These are phyloP conservation scores for Tetrahymena borealis DNA, from an alignment of 73 alveolate genomes.

Conservation along the genomic window DNA sequence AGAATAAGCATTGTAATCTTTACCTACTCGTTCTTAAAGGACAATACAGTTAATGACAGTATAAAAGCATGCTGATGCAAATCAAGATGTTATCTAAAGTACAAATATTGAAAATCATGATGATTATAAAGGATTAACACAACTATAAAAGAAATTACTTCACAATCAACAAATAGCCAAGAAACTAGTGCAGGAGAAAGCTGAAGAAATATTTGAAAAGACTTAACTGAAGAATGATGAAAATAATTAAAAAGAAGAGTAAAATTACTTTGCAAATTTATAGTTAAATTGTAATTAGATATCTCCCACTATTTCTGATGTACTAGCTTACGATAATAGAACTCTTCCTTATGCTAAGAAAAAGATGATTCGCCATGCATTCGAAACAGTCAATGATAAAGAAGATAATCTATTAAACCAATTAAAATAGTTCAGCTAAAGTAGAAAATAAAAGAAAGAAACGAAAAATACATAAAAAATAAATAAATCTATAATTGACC, in stretches of 20 bases:
- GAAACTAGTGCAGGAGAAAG: neutral
- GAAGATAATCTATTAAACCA: conserved; percentile 1
- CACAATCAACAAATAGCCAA: neutral
- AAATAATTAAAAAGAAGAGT: neutral
- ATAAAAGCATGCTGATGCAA: neutral
- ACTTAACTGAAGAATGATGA: neutral
- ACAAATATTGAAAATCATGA: neutral
- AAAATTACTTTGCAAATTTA: neutral
- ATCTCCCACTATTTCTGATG: neutral
- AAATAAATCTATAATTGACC: conserved; percentile 4
- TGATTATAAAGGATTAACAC: neutral
- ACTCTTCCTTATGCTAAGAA: neutral
- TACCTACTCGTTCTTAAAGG: neutral
- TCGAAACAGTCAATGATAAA: neutral
- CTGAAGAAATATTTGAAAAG: neutral
- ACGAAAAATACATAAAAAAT: neutral
- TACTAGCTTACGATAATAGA: neutral
- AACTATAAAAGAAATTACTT: neutral
- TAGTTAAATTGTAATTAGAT: neutral
- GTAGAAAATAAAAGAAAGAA: conserved; percentile 10
- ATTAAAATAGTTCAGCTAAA: neutral
- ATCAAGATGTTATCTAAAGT: neutral
- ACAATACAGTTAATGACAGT: neutral
- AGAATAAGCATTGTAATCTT: neutral
- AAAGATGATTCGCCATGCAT: neutral